Percentiles rank a stretch among this genome's conserved stretches.
Evolutionary conservation across 176 grass and related monocot species (phyloP).

Genomic region (Ensete ventricosum): DNA sequence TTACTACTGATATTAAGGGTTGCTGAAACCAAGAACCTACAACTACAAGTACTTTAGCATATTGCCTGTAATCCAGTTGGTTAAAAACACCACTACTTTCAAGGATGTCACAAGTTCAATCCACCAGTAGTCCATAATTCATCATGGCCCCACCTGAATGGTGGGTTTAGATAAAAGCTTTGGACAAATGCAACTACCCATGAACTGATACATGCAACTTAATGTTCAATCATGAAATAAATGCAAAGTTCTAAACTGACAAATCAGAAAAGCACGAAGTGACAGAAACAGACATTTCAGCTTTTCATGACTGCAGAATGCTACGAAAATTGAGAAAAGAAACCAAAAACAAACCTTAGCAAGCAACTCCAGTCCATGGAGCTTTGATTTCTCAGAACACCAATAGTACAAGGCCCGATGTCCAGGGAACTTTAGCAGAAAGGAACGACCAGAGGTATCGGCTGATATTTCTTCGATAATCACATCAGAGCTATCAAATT

Average conservation of each 20-base stretch:
- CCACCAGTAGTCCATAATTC: neutral
- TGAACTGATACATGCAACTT: neutral
- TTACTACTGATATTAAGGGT: neutral
- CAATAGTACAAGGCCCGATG: conserved; percentile 79
- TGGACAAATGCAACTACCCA: no score
- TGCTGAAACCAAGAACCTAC: conserved; percentile 5
- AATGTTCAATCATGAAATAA: neutral
- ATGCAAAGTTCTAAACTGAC: no score
- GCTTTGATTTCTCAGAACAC: conserved; percentile 77
- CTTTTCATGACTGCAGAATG: neutral
- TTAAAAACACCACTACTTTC: neutral
- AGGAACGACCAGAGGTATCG: conserved; percentile 76
- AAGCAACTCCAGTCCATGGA: conserved; percentile 64
- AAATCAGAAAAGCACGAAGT: neutral
- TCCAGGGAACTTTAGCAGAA: conserved; percentile 45
- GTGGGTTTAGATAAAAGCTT: no score
- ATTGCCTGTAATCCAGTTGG: neutral
- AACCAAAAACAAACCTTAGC: conserved; percentile 42
- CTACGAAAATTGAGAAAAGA: neutral
- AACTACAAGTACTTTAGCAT: neutral
- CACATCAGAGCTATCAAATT: conserved; percentile 30
- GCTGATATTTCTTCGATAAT: conserved; percentile 66
- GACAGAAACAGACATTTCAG: neutral
- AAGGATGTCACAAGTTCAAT: neutral
- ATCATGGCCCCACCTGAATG: neutral